Percentiles rank a stretch among this genome's conserved stretches.
phyloP scores from a whole-genome alignment of 345 rosid genomes.

The Luvunga scandens region DNA sequence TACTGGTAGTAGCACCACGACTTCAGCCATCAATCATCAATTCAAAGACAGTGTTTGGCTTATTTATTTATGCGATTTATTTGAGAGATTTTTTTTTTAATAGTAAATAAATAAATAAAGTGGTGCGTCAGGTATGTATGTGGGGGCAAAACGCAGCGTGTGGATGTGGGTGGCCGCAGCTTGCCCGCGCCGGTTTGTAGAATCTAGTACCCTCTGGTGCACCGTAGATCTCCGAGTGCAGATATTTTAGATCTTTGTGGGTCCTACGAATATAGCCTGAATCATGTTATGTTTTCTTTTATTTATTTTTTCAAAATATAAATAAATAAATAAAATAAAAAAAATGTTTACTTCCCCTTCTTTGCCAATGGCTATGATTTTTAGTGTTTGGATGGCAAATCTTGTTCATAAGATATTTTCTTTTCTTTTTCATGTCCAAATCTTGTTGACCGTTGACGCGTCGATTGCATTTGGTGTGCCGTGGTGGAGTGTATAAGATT shows the following conservation, averaged over 20 bases:
- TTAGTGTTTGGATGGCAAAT: no score
- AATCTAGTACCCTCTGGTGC: conserved; percentile 4
- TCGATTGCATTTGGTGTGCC: no score
- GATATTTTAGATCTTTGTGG: conserved; percentile 21
- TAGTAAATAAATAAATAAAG: neutral
- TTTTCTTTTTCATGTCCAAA: no score
- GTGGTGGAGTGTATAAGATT: no score
- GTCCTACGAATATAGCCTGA: conserved; percentile 6
- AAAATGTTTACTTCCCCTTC: no score
- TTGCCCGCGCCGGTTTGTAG: neutral
- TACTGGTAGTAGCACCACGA: neutral
- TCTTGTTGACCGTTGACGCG: no score
- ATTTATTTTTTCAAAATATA: neutral
- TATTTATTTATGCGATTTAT: neutral
- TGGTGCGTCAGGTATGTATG: neutral
- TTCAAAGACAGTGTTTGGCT: neutral
- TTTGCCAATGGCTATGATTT: no score
- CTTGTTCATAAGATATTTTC: no score
- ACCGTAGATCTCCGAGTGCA: conserved; percentile 4
- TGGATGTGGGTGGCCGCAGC: neutral
- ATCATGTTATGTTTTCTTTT: neutral
- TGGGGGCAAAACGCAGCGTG: neutral
- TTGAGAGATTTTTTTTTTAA: neutral
- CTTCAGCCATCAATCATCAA: conserved; percentile 11
- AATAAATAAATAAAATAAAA: neutral